Conservation (phyloP, 2,329 filamentous ascomycete species). For the Dothistroma septosporum region DNA sequence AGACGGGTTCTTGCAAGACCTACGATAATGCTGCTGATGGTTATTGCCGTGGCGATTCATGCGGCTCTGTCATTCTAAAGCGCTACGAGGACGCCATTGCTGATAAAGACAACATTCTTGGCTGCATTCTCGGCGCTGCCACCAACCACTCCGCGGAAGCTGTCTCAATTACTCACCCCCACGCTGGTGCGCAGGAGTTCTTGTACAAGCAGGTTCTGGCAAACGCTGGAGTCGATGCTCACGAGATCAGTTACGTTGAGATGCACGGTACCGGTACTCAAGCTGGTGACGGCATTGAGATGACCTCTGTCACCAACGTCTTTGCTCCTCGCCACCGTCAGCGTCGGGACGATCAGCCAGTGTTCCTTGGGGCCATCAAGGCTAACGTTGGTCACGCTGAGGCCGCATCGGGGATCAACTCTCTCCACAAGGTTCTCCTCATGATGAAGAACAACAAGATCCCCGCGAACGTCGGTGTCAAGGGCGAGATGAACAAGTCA, state of each 20-base stretch:
- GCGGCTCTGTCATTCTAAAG: slow-evolving; percentile 72
- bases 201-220: slow-evolving; percentile 68
- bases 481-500: slow-evolving; percentile 53
- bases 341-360: slow-evolving; percentile 45
- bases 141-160: slow-evolving; percentile 81
- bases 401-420: slow-evolving; percentile 53
- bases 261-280: slow-evolving; percentile 89
- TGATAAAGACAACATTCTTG: slow-evolving; percentile 69
- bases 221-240: slow-evolving; percentile 68
- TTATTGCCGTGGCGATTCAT: slow-evolving; percentile 75
- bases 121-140: slow-evolving; percentile 66
- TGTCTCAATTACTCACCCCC: slow-evolving; percentile 78
- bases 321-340: slow-evolving; percentile 55
- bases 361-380: slow-evolving; percentile 54
- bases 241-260: slow-evolving; percentile 77
- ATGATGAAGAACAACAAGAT: slow-evolving; percentile 54
- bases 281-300: slow-evolving; percentile 77
- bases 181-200: slow-evolving; percentile 69
- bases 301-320: slow-evolving; percentile 66
- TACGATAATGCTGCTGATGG: slow-evolving; percentile 78
- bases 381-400: slow-evolving; percentile 54
- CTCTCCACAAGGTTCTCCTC: slow-evolving; percentile 50
- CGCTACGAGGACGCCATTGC: slow-evolving; percentile 71
- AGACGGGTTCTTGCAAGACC: slow-evolving; percentile 71
- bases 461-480: slow-evolving; percentile 54